Evolutionary conservation across 2,329 filamentous ascomycete species (phyloP).

Genomic region (Mycocentrospora acerina): DNA sequence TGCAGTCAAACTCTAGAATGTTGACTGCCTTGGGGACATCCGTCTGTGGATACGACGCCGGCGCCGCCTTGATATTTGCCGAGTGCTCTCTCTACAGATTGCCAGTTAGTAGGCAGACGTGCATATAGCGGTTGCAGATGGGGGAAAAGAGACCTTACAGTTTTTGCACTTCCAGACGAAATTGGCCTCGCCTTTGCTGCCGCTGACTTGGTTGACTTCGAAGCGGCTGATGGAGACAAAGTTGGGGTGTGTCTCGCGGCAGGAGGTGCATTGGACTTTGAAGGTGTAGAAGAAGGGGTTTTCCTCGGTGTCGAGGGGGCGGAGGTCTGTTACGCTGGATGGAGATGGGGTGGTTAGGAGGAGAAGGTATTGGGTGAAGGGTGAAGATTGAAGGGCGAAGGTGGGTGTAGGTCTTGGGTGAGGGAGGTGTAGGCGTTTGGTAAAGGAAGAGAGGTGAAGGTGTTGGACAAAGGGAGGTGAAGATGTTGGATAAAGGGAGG

Average conservation of each 20-base stretch:
- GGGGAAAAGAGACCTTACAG: constrained; percentile 70
- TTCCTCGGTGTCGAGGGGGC: constrained; percentile 77
- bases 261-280: constrained; percentile 97
- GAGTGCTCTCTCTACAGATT: constrained; percentile 73
- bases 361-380: neutral
- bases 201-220: constrained; percentile 86
- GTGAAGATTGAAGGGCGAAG: neutral
- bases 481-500: too few species aligned
- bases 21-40: constrained; percentile 75
- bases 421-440: too few species aligned
- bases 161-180: constrained; percentile 99
- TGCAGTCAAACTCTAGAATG: constrained; percentile 88
- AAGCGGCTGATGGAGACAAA: constrained; percentile 84
- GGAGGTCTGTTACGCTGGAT: constrained; percentile 89
- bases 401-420: too few species aligned
- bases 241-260: constrained; percentile 86
- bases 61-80: constrained; percentile 76
- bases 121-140: neutral
- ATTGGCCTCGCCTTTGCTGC: constrained; percentile 92
- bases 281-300: constrained; percentile 95
- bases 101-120: constrained; percentile 5
- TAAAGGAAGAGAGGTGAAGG: too few species aligned
- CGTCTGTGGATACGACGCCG: constrained; percentile 68
- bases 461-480: too few species aligned
- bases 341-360: constrained; percentile 1